A percentile compares a stretch with the other conserved stretches of the same genome.
phyloP scores from a whole-genome alignment of 139 green algal genomes.

The Chlamydomonas sp. region DNA sequence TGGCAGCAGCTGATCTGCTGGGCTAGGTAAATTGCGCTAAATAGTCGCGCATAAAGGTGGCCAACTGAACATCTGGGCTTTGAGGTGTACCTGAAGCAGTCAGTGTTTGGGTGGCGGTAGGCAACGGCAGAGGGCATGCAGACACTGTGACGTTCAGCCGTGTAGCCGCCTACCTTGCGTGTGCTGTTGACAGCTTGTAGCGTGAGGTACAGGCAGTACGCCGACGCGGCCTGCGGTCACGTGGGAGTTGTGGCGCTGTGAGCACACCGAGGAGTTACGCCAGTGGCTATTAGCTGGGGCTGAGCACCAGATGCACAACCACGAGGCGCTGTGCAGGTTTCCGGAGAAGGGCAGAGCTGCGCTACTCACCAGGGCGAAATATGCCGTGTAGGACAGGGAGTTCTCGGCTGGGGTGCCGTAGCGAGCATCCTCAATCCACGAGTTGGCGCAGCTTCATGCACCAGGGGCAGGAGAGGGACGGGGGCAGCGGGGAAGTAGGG shows the following conservation, averaged over 20 bases:
- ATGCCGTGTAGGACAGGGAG: background rate
- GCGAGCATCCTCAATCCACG: slow-evolving; percentile 51
- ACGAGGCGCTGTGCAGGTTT: background rate
- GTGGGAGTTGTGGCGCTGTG: too few species aligned
- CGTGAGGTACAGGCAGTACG: slow-evolving; percentile 16
- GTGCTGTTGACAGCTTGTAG: slow-evolving; percentile 29
- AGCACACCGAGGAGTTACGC: too few species aligned
- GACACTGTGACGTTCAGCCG: too few species aligned
- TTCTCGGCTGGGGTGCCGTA: slow-evolving; percentile 57
- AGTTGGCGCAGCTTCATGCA: slow-evolving; percentile 44
- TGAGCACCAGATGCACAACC: too few species aligned
- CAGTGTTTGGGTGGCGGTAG: too few species aligned
- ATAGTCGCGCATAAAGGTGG: too few species aligned
- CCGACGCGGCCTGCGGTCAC: background rate
- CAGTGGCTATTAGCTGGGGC: background rate
- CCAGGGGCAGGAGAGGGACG: background rate
- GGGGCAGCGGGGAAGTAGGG: background rate
- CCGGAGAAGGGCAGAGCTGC: background rate
- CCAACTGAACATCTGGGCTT: too few species aligned
- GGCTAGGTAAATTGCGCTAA: too few species aligned
- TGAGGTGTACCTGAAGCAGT: too few species aligned
- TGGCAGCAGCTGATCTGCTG: too few species aligned
- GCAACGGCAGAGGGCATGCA: too few species aligned
- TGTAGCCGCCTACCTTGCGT: slow-evolving; percentile 27
- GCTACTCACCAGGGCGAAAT: slow-evolving; percentile 22